A percentile compares a stretch with the other conserved stretches of the same genome.
These are phyloP conservation scores for Fereydounia khargensis DNA, from an alignment of 1,284 basidiomycete genomes.

Conservation along the genomic window DNA sequence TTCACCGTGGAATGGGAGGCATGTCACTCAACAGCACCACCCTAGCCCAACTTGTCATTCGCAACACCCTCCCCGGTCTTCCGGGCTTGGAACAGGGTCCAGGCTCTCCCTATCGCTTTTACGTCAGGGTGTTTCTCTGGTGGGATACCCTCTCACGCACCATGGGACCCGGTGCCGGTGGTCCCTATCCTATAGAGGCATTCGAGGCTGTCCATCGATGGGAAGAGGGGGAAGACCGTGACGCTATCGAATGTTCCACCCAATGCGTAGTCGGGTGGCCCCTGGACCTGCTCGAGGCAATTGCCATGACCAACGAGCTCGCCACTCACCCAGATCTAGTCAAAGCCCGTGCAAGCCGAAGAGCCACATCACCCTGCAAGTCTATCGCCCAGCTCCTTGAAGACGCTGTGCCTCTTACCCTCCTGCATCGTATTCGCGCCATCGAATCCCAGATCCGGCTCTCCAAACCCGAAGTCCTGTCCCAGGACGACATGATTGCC, in stretches of 20 bases:
- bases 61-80: background rate
- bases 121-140: slow-evolving; percentile 11
- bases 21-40: slow-evolving; percentile 3
- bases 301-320: slow-evolving; percentile 8
- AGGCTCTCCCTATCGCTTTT: slow-evolving; percentile 13
- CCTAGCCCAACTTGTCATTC: slow-evolving; percentile 1
- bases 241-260: slow-evolving; percentile 3
- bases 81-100: slow-evolving; percentile 4
- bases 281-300: slow-evolving; percentile 14
- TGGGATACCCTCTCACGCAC: slow-evolving; percentile 19
- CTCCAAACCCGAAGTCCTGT: slow-evolving; percentile 3
- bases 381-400: too few relatives aligned
- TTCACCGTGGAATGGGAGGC: slow-evolving; percentile 8
- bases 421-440: slow-evolving; percentile 4
- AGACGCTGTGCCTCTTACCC: background rate
- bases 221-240: slow-evolving; percentile 3
- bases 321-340: too few relatives aligned
- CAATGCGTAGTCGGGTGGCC: slow-evolving; percentile 21
- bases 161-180: slow-evolving; percentile 9
- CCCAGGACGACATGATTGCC: slow-evolving; percentile 12
- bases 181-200: slow-evolving; percentile 2
- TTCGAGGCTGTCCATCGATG: slow-evolving; percentile 8
- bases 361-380: too few relatives aligned
- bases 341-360: too few relatives aligned
- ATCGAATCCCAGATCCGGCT: slow-evolving; percentile 15